Percentiles rank a stretch among this genome's conserved stretches.
Evolutionary conservation across 2,329 filamentous ascomycete species (phyloP).

Genomic region (Microcera coccophila): DNA sequence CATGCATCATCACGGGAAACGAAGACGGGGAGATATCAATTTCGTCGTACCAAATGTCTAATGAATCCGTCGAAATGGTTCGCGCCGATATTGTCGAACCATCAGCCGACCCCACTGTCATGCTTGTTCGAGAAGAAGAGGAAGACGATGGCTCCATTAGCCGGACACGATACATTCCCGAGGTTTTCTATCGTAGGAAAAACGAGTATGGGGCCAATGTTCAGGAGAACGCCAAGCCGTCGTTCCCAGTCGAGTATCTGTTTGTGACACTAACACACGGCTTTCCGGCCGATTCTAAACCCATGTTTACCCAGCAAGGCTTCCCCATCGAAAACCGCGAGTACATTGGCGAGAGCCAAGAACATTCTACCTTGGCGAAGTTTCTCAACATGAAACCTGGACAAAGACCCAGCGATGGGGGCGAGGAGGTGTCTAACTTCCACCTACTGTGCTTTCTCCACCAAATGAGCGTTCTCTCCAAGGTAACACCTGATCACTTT

Average conservation of each 20-base stretch:
- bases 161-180: constrained; percentile 84
- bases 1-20: constrained; percentile 91
- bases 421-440: constrained; percentile 80
- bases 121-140: constrained; percentile 91
- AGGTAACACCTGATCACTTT: constrained; percentile 53
- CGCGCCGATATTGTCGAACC: constrained; percentile 91
- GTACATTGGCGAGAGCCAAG: constrained; percentile 79
- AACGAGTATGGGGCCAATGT: constrained; percentile 97
- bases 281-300: constrained; percentile 77
- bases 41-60: constrained; percentile 90
- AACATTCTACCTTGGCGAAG: constrained; percentile 64
- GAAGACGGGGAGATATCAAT: constrained; percentile 84
- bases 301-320: constrained; percentile 66
- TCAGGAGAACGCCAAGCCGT: constrained; percentile 93
- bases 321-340: constrained; percentile 94
- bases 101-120: constrained; percentile 85
- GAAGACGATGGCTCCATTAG: constrained; percentile 69
- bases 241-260: constrained; percentile 94
- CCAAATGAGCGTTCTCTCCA: constrained; percentile 73
- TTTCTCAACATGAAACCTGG: constrained; percentile 60
- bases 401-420: constrained; percentile 58
- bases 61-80: constrained; percentile 95
- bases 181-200: constrained; percentile 92
- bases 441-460: constrained; percentile 88
- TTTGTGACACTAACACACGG: constrained; percentile 95